phyloP scores from a whole-genome alignment of 2,329 filamentous ascomycete genomes.

The Alternaria alternata region DNA sequence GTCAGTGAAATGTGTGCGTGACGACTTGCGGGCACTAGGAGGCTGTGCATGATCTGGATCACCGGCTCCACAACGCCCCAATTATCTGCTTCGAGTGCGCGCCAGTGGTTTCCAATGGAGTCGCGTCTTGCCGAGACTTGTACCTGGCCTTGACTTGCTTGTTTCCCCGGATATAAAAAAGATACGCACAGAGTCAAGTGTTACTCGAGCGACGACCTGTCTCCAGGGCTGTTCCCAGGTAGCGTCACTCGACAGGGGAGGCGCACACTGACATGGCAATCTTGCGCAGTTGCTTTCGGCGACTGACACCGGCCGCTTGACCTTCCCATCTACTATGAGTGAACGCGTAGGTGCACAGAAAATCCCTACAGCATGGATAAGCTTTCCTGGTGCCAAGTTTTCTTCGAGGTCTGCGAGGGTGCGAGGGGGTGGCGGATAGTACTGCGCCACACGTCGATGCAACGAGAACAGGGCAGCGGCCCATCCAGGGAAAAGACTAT shows the following conservation, averaged over 20 bases:
- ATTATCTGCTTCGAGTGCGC: constrained; percentile 9
- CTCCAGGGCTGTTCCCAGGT: neutral
- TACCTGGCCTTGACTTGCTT: constrained; percentile 20
- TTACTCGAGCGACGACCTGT: neutral
- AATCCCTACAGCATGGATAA: neutral
- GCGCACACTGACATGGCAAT: neutral
- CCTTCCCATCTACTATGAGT: neutral
- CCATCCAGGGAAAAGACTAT: neutral
- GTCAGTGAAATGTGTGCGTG: constrained; percentile 11
- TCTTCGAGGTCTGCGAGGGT: neutral
- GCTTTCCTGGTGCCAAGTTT: neutral
- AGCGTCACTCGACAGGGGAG: neutral
- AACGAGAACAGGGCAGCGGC: neutral
- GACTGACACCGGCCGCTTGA: neutral
- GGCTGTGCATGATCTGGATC: constrained; percentile 25
- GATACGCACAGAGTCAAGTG: neutral
- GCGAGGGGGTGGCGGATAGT: neutral
- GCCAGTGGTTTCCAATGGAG: constrained; percentile 27
- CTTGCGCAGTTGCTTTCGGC: neutral
- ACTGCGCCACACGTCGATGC: neutral
- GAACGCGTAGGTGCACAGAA: neutral
- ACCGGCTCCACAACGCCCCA: constrained; percentile 14
- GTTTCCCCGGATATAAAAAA: constrained; percentile 4
- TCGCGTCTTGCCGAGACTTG: neutral
- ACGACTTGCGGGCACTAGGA: constrained; percentile 17